These are phyloP conservation scores for Brassica balearica DNA, from an alignment of 441 rosid species.

Conservation along the genomic window DNA sequence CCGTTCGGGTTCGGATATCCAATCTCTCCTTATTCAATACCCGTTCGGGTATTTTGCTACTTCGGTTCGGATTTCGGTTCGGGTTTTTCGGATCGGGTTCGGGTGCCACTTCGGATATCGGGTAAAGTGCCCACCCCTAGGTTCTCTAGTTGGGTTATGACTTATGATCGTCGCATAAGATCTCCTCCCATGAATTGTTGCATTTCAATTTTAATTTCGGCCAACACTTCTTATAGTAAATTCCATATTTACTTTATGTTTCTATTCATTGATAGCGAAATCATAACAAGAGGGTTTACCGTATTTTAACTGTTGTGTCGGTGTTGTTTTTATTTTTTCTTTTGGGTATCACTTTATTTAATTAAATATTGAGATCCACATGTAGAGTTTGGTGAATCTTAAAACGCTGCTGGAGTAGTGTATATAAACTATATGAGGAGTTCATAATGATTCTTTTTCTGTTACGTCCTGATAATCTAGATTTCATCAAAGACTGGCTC, in stretches of 20 bases:
- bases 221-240: constrained; percentile 7
- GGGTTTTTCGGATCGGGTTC: no score
- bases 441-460: background rate
- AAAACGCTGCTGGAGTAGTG: background rate
- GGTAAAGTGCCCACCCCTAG: no score
- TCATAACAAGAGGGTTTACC: constrained; percentile 11
- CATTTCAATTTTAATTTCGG: constrained; percentile 1
- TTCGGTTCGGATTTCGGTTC: no score
- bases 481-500: background rate
- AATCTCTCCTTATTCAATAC: no score
- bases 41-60: no score
- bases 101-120: no score
- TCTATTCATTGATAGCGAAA: constrained; percentile 31
- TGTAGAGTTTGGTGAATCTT: background rate
- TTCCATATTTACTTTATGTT: constrained; percentile 15
- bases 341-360: background rate
- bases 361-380: background rate
- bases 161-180: constrained; percentile 12
- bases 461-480: background rate
- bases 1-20: no score
- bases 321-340: constrained; percentile 9
- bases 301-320: constrained; percentile 31
- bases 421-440: background rate
- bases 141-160: constrained; percentile 3
- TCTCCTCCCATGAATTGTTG: constrained; percentile 27